These are phyloP conservation scores for Ceratobasidium sp. DNA, from an alignment of 1,284 basidiomycete species.

Conservation along the genomic window DNA sequence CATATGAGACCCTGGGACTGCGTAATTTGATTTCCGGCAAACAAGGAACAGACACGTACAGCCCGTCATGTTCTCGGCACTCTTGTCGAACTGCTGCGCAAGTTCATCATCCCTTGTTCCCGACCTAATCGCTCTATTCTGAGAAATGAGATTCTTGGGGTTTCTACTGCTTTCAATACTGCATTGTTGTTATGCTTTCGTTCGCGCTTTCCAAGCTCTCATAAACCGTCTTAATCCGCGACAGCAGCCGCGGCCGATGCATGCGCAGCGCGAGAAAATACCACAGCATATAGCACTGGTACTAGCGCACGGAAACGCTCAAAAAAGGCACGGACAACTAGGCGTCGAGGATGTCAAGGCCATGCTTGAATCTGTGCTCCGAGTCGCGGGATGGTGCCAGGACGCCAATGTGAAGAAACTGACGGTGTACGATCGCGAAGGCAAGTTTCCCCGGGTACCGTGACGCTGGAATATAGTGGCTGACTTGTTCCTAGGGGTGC, in stretches of 20 bases:
- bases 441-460: background rate
- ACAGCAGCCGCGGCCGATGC: conserved; percentile 18
- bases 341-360: conserved; percentile 36
- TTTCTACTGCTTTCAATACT: conserved; percentile 42
- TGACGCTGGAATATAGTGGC: background rate
- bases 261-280: conserved; percentile 36
- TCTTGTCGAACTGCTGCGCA: conserved; percentile 29
- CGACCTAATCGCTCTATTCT: background rate
- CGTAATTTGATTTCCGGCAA: conserved; percentile 4
- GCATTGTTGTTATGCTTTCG: conserved; percentile 36
- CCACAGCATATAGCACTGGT: conserved; percentile 40
- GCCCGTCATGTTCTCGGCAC: conserved; percentile 29
- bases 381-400: conserved; percentile 38
- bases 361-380: conserved; percentile 46
- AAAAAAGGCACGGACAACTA: conserved; percentile 43
- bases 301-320: conserved; percentile 41
- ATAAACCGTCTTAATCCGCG: conserved; percentile 20
- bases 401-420: conserved; percentile 25
- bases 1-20: conserved; percentile 37
- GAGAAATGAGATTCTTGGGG: conserved; percentile 15
- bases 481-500: conserved; percentile 27
- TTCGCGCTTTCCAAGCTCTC: conserved; percentile 45
- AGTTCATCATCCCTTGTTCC: conserved; percentile 1
- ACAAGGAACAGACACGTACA: conserved; percentile 42
- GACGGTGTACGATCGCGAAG: conserved; percentile 43